Evolutionary conservation across 208 protist species (phyloP).

Genomic region (Jaenimonas drosophilae): DNA sequence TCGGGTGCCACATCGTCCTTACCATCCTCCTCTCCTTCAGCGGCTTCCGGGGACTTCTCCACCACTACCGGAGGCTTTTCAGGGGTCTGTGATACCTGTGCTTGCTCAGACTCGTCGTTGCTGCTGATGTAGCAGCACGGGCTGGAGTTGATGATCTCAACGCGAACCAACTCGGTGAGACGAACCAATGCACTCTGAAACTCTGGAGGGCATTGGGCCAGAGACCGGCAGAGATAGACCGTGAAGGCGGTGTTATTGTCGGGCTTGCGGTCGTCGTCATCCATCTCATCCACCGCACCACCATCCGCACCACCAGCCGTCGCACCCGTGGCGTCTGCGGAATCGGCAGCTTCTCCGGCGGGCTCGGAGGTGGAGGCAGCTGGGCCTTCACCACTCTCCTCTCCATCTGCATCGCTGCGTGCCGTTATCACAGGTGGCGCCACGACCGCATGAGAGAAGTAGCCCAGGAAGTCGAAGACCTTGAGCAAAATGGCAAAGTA

Average conservation of each 20-base stretch:
- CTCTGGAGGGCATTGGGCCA: conserved; percentile 33
- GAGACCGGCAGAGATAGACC: conserved; percentile 40
- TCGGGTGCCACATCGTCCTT: too few species aligned
- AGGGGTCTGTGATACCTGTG: neutral
- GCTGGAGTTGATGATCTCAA: conserved; percentile 36
- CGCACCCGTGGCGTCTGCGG: too few species aligned
- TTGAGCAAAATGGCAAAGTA: conserved; percentile 79
- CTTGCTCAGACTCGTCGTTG: conserved; percentile 1
- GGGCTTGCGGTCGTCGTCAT: neutral
- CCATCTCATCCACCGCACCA: neutral
- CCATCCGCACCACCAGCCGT: neutral
- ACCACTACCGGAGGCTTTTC: neutral
- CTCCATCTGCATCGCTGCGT: conserved; percentile 6
- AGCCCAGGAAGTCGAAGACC: conserved; percentile 84
- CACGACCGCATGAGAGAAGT: conserved; percentile 63
- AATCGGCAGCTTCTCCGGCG: too few species aligned
- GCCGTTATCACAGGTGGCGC: neutral
- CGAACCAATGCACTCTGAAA: conserved; percentile 63
- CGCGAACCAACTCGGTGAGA: conserved; percentile 63
- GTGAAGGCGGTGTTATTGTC: conserved; percentile 12
- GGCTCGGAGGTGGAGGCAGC: neutral
- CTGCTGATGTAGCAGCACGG: conserved; percentile 35
- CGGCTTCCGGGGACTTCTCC: too few species aligned
- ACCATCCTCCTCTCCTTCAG: too few species aligned
- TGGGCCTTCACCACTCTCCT: conserved; percentile 5